Base-by-base conservation (phyloP, 192 early-diverging fungal genomes). In the Gamsiella multidivaricata region DNA sequence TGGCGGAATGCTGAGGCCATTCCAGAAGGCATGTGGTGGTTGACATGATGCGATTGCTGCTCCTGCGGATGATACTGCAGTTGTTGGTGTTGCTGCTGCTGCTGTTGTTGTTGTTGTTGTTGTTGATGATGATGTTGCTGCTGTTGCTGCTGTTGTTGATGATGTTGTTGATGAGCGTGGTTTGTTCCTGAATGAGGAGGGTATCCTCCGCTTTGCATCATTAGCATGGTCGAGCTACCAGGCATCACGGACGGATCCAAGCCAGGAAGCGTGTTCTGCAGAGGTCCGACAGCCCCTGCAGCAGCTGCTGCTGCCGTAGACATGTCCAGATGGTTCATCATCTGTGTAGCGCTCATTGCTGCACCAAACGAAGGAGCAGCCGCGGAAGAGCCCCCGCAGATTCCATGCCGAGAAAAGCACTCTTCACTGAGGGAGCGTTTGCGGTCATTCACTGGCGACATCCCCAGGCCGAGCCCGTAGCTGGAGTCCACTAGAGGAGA, bases 291-390 rank as follows among this genome's bases (percentile, higher is more conserved):
- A 33, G 26, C 2, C 0, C 53, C 52, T 34, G 60, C 10, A 28
- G 61, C 41, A 5, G 43, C 36, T 57, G 34, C 54, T 7, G 52
- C 28, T 18, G 50, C 36, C 17, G 51, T 39, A 26, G 74, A 57
- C 59, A 78, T 78, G 34, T 78, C 74, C 32, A 78, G 29, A 45
- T 78, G 74, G 32, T 37, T 69, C 65, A 78, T 78, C 74, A 78
- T 69, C 34, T 78, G 74, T 2, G 65, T 63, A 3, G 73, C 54
- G 20, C 54, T 78, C 74, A 78, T 69, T 23, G 74, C 60, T 7
- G 74, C 54, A 14, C 65, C 61, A 45, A 78, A 78, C 25, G 74
- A 78, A 26, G 74, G 42, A 1, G 70, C 3, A 9, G 65, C 22
- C 11, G 52, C 9, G 17, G 58, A 50, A 0, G 57, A 41, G 34